Evolutionary conservation across 441 rosid species (phyloP), one percentile per base, ranked within the genome.

Genomic region (Geranium incanum): DNA sequence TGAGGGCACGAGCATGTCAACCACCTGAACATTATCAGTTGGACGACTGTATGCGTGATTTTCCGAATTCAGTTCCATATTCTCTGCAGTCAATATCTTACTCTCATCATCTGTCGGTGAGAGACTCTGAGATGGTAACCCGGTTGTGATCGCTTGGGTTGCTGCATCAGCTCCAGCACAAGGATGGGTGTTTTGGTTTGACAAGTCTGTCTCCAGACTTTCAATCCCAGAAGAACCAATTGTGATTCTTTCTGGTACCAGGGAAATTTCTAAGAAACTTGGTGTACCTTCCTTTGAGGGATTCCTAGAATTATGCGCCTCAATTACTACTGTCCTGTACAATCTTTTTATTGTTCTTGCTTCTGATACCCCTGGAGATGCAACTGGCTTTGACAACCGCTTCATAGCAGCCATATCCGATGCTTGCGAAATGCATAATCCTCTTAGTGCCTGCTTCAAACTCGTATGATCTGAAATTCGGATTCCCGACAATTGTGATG

Each of bases 321-420:
- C 89, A 76, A 84, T 85, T 66, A 90, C 91, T 28, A 86, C 86
- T 52, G 90, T 74, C 77, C 88, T 81, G 72, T 86, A 88, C 77
- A 86, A 71, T 62, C 81, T 85, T 77, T 86, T 90, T 69, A 88
- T 87, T 57, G 83, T 78, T 72, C 88, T 87, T 1, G 88, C 86
- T 78, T 90, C 92, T 0, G 88, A 86, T 15, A 77, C 67, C 70
- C 85, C 70, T 6, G 85, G 78, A 23, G 86, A 78, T 79, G 76
- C 78, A 6, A 75, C 68, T 8, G 85, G 88, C 79, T 79, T 87
- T 12, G 88, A 80, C 68, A 84, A 72, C 70, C 90, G 81, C 81
- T 88, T 90, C 90, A 82, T 83, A 36, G 96, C 96, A 76, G 96
- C 96, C 90, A 87, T 86, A 78, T 90, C 93, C 0, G 93, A 89